Evolutionary conservation across 345 rosid genomes (phyloP).

Genomic region (Eutrema heterophyllum): DNA sequence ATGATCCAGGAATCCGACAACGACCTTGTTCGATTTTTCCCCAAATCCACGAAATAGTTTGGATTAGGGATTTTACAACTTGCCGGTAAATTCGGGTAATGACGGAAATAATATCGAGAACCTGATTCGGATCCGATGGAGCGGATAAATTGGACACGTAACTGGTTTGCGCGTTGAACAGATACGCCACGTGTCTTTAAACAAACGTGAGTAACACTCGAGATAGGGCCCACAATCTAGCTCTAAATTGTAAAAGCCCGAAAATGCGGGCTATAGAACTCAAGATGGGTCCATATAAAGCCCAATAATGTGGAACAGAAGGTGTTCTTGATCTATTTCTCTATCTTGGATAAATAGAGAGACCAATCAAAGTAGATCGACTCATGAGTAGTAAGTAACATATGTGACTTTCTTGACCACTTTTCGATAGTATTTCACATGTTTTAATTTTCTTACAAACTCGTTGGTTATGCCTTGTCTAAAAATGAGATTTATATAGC

Average conservation of each 20-base stretch:
- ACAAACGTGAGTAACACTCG: slow-evolving; percentile 4
- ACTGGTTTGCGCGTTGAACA: slow-evolving; percentile 16
- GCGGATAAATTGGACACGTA: slow-evolving; percentile 19
- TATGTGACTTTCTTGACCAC: neutral
- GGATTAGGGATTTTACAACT: neutral
- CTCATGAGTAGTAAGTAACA: neutral
- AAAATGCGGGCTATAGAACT: neutral
- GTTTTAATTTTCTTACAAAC: neutral
- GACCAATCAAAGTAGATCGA: neutral
- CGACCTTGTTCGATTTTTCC: neutral
- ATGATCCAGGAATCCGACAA: slow-evolving; percentile 21
- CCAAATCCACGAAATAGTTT: neutral
- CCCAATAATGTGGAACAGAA: neutral
- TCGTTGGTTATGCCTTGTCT: neutral
- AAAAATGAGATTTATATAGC: neutral
- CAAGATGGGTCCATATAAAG: too few species aligned
- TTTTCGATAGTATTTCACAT: neutral
- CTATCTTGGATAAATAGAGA: neutral
- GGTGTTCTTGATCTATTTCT: neutral
- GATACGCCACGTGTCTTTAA: neutral
- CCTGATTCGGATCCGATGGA: slow-evolving; percentile 6
- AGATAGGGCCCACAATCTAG: neutral
- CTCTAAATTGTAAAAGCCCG: neutral
- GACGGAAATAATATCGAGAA: neutral
- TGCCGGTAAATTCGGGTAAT: slow-evolving; percentile 9